A percentile compares a stretch with the other conserved stretches of the same genome.
These are phyloP conservation scores for Colletotrichum magnum DNA, from an alignment of 2,329 filamentous ascomycete species.

Conservation along the genomic window DNA sequence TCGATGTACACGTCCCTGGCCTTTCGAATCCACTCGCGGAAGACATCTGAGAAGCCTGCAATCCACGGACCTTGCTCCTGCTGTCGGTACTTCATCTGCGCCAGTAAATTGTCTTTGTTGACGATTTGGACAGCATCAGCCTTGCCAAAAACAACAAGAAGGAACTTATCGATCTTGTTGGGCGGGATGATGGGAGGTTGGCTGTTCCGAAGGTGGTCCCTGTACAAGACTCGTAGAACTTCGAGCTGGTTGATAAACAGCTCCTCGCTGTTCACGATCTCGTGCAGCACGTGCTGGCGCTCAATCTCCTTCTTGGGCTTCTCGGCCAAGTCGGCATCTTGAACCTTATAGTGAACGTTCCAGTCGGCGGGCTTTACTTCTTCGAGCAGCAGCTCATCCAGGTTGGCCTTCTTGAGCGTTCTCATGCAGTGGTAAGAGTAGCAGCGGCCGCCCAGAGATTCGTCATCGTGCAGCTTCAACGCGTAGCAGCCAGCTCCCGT, in stretches of 20 bases:
- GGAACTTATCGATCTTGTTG: conserved; percentile 83
- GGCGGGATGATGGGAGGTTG: conserved; percentile 86
- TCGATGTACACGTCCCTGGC: conserved; percentile 91
- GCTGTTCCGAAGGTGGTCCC: conserved; percentile 80
- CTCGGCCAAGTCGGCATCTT: conserved; percentile 79
- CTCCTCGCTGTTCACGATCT: conserved; percentile 95
- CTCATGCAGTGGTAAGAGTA: conserved; percentile 96
- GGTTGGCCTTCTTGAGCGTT: conserved; percentile 93
- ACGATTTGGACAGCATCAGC: conserved; percentile 89
- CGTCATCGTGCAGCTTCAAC: conserved; percentile 81
- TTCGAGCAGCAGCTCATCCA: conserved; percentile 80
- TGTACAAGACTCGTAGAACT: conserved; percentile 86
- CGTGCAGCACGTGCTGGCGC: conserved; percentile 93
- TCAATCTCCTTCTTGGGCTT: conserved; percentile 90
- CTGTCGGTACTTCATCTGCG: conserved; percentile 96
- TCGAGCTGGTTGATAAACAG: conserved; percentile 91
- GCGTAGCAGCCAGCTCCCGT: conserved; percentile 94
- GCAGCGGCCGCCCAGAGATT: conserved; percentile 78
- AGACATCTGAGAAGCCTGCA: conserved; percentile 94
- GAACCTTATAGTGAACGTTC: conserved; percentile 89
- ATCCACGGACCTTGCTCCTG: conserved; percentile 98
- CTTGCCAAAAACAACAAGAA: conserved; percentile 90
- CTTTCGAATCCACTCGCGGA: conserved; percentile 98
- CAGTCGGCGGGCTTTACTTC: conserved; percentile 84
- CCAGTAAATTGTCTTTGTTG: conserved; percentile 92